phyloP scores from a whole-genome alignment of 345 rosid genomes.

The Corymbia maculata region DNA sequence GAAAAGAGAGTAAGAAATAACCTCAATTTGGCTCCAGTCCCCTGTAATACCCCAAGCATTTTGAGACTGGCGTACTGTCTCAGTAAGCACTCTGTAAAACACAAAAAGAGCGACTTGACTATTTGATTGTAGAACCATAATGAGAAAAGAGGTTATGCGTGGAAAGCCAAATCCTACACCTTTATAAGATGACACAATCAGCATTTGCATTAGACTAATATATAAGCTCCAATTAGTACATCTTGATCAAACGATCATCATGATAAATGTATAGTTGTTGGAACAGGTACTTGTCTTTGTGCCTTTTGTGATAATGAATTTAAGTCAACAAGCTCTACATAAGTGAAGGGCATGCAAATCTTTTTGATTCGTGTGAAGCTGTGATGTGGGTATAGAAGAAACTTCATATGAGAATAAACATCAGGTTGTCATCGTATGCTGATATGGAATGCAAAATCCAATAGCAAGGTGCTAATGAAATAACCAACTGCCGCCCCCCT shows the following conservation, averaged over 20 bases:
- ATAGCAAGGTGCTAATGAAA: no score
- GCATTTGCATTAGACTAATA: not conserved
- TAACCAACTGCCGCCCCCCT: no score
- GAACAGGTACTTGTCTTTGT: not conserved
- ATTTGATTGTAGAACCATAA: not conserved
- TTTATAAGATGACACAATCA: not conserved
- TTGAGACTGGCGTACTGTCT: slow-evolving; percentile 76
- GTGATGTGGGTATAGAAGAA: not conserved
- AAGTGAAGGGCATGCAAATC: not conserved
- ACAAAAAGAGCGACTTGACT: not conserved
- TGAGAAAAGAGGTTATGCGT: not conserved
- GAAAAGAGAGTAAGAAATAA: slow-evolving; percentile 4
- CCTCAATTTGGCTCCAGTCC: slow-evolving; percentile 88
- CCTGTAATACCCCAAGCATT: slow-evolving; percentile 42
- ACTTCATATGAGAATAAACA: not conserved
- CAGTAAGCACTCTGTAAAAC: slow-evolving; percentile 63
- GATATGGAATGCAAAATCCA: not conserved
- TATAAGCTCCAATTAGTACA: not conserved
- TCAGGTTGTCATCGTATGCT: not conserved
- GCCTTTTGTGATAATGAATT: not conserved
- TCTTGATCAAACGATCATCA: not conserved
- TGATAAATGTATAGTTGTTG: not conserved
- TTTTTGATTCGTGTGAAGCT: not conserved
- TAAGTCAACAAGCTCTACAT: not conserved
- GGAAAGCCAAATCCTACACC: not conserved